A percentile compares a stretch with the other conserved stretches of the same genome.
Evolutionary conservation across 192 early-diverging fungal species (phyloP).

Genomic region (Kickxella alabastrina): DNA sequence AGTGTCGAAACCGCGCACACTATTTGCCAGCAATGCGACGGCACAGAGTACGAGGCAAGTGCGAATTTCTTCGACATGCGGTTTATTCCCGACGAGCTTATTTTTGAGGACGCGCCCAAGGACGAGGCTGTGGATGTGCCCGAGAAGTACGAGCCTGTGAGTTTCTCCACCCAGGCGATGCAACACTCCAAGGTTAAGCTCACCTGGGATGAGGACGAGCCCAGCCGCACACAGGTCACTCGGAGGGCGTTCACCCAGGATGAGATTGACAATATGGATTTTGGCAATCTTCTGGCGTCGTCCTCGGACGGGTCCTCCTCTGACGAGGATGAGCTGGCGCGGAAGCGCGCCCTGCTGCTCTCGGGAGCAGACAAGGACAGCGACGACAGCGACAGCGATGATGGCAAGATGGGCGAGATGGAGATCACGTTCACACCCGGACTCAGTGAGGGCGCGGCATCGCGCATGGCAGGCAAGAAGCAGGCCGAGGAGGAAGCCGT

Average conservation of each 20-base stretch:
- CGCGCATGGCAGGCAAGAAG: slow-evolving; percentile 53
- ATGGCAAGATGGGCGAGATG: slow-evolving; percentile 66
- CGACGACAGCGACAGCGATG: slow-evolving; percentile 36
- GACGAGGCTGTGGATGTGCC: slow-evolving; percentile 58
- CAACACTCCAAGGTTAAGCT: slow-evolving; percentile 91
- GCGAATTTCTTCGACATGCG: slow-evolving; percentile 93
- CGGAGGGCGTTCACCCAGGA: slow-evolving; percentile 82
- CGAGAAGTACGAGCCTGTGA: slow-evolving; percentile 64
- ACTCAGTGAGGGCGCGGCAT: slow-evolving; percentile 64
- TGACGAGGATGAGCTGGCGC: slow-evolving; percentile 45
- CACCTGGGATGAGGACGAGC: slow-evolving; percentile 95
- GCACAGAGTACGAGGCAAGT: slow-evolving; percentile 84
- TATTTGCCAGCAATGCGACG: slow-evolving; percentile 83
- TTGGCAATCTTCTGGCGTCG: slow-evolving; percentile 81
- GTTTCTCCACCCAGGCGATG: slow-evolving; percentile 76
- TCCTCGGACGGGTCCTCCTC: slow-evolving; percentile 62
- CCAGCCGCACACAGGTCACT: slow-evolving; percentile 73
- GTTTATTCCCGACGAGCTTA: slow-evolving; percentile 88
- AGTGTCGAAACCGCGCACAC: slow-evolving; percentile 72
- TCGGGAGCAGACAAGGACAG: slow-evolving; percentile 20
- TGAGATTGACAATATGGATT: slow-evolving; percentile 88
- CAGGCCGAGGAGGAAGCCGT: slow-evolving; percentile 43
- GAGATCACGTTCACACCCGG: slow-evolving; percentile 96
- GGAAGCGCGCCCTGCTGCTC: slow-evolving; percentile 44
- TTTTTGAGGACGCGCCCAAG: slow-evolving; percentile 71